phyloP scores from a whole-genome alignment of 176 grass and related monocot genomes.

The Bonia amplexicaulis region DNA sequence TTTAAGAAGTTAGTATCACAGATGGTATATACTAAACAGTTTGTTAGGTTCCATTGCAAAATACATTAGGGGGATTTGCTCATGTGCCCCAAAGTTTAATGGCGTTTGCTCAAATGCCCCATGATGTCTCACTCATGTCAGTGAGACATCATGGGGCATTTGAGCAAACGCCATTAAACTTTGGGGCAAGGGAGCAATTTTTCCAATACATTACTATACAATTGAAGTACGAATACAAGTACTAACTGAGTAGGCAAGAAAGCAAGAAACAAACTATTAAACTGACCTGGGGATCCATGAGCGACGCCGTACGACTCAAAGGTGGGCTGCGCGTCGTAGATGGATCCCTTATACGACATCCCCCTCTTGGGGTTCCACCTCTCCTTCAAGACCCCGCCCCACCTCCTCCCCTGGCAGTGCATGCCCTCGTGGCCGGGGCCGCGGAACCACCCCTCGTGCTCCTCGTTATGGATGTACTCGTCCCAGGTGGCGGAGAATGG shows the following conservation, averaged over 20 bases:
- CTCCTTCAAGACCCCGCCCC: constrained; percentile 61
- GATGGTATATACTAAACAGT: not conserved
- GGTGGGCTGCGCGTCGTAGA: constrained; percentile 78
- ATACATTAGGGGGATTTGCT: too few species aligned
- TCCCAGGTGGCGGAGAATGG: constrained; percentile 69
- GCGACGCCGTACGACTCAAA: constrained; percentile 83
- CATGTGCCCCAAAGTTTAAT: too few species aligned
- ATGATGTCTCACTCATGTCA: too few species aligned
- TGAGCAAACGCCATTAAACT: too few species aligned
- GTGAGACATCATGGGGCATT: too few species aligned
- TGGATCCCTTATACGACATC: constrained; percentile 62
- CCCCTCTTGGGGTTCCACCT: constrained; percentile 49
- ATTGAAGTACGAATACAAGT: not conserved
- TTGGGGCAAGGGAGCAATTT: too few species aligned
- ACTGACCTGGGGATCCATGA: constrained; percentile 72
- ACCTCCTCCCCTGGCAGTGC: constrained; percentile 83
- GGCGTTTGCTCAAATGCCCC: too few species aligned
- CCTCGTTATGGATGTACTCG: constrained; percentile 61
- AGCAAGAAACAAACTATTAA: constrained; percentile 2
- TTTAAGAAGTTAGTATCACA: not conserved
- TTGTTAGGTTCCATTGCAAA: too few species aligned
- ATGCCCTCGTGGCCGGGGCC: constrained; percentile 64
- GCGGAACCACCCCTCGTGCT: constrained; percentile 77
- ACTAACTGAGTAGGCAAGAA: not conserved
- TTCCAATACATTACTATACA: too few species aligned